These are phyloP conservation scores for Zalaria obscura DNA, from an alignment of 2,329 filamentous ascomycete genomes.

Conservation along the genomic window DNA sequence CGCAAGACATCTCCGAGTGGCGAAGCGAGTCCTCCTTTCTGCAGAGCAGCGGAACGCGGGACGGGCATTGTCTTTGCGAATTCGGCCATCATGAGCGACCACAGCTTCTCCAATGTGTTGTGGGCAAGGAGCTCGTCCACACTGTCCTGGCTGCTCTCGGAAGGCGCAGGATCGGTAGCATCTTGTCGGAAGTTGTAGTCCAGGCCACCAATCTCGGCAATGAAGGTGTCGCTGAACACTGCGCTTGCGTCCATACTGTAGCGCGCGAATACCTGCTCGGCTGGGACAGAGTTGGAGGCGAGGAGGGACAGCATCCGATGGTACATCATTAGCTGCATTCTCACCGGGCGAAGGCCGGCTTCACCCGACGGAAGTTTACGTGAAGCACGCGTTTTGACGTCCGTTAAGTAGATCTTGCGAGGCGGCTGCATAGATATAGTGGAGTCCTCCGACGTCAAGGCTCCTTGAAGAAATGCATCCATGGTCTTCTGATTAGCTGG, in stretches of 20 bases:
- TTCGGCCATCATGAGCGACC: slow-evolving; percentile 49
- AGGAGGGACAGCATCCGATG: slow-evolving; percentile 70
- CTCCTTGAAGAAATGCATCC: slow-evolving; percentile 12
- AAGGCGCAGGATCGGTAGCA: slow-evolving; percentile 25
- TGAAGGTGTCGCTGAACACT: slow-evolving; percentile 64
- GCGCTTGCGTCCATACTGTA: slow-evolving; percentile 54
- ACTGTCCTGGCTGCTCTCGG: slow-evolving; percentile 26
- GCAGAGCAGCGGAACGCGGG: slow-evolving; percentile 34
- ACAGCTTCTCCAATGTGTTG: slow-evolving; percentile 45
- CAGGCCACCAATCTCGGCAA: slow-evolving; percentile 56
- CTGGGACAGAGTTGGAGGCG: slow-evolving; percentile 55
- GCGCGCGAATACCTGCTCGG: slow-evolving; percentile 52
- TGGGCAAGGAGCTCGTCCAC: slow-evolving; percentile 40
- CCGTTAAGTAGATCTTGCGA: slow-evolving; percentile 56
- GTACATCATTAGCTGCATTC: slow-evolving; percentile 82
- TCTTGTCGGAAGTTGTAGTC: slow-evolving; percentile 42
- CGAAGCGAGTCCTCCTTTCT: slow-evolving; percentile 20
- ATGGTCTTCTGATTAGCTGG: slow-evolving; percentile 20
- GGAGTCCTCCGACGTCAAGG: not conserved
- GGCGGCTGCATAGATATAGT: slow-evolving; percentile 7
- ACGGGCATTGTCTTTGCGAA: slow-evolving; percentile 28
- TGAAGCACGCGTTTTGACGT: slow-evolving; percentile 71
- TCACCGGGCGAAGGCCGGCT: slow-evolving; percentile 55
- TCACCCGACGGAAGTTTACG: slow-evolving; percentile 50
- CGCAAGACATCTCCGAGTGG: slow-evolving; percentile 41